Percentiles rank a stretch among this genome's conserved stretches.
Evolutionary conservation across 1,284 basidiomycete species (phyloP).

Genomic region (Fomitopsis palustris): DNA sequence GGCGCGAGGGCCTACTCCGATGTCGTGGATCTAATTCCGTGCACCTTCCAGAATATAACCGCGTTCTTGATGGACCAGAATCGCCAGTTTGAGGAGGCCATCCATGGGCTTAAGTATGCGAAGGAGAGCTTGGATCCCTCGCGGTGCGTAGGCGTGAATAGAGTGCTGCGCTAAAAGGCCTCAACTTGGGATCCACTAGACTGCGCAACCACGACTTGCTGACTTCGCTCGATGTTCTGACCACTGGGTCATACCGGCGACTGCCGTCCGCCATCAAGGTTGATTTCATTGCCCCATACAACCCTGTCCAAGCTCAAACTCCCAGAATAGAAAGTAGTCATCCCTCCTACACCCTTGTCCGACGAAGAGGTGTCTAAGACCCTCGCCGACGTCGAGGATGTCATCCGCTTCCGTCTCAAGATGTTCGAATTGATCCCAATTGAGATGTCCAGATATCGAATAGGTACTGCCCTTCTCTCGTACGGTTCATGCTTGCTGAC

Average conservation of each 20-base stretch:
- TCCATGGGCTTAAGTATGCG: conserved; percentile 59
- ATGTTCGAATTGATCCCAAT: conserved; percentile 71
- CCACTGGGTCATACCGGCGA: conserved; percentile 77
- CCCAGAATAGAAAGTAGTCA: conserved; percentile 55
- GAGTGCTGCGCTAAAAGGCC: neutral
- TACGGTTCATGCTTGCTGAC: neutral
- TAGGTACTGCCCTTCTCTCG: conserved; percentile 42
- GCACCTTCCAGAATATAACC: conserved; percentile 63
- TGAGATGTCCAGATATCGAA: conserved; percentile 70
- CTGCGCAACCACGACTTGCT: conserved; percentile 88
- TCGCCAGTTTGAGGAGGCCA: conserved; percentile 74
- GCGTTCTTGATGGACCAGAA: conserved; percentile 84
- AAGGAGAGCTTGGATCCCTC: conserved; percentile 67
- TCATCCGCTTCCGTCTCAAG: conserved; percentile 73
- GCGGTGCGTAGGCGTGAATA: conserved; percentile 39
- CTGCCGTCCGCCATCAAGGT: conserved; percentile 80
- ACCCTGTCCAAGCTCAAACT: neutral
- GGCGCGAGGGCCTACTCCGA: neutral
- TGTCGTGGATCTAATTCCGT: neutral
- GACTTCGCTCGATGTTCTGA: conserved; percentile 83
- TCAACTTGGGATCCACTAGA: conserved; percentile 33
- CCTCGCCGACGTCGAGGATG: conserved; percentile 69
- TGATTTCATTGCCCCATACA: too few species aligned
- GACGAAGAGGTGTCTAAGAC: conserved; percentile 66
- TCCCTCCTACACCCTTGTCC: conserved; percentile 62